Evolutionary conservation across 106 monocot species (phyloP), one percentile per base, ranked within the genome.

Genomic region (Dioscorea dumetorum): DNA sequence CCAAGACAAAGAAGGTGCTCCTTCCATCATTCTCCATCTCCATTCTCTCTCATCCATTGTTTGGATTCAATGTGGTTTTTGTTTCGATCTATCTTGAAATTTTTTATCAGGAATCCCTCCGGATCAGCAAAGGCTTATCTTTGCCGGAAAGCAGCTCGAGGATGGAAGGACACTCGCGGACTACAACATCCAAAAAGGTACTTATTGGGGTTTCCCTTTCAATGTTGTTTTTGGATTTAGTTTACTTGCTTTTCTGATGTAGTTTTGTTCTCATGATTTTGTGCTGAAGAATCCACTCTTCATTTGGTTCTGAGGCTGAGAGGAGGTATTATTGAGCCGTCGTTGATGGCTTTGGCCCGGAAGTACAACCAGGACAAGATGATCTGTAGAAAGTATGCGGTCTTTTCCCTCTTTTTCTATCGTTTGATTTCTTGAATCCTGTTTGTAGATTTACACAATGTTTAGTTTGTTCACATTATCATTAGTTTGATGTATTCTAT

Each of bases 281-380:
- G 5, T 33, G 33, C 19, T 32, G 28, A 28, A 84, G 84, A 88
- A 70, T 88, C 88, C 16, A 88, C 88, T 28, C 79, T 88, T 49
- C 88, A 88, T 57, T 68, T 88, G 24, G 88, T 88, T 60, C 71
- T 88, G 61, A 81, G 88, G 79, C 67, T 84, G 67, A 81, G 88
- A 60, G 88, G 88, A 64, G 88, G 88, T 9, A 88, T 84, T 70
- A 84, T 88, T 24, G 88, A 88, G 65, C 88, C 88, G 3, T 88
- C 88, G 4, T 81, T 88, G 16, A 81, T 84, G 84, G 88, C 88
- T 52, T 84, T 88, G 21, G 88, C 88, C 10, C 78, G 88, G 78
- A 88, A 88, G 70, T 88, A 81, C 73, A 88, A 88, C 70, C 88
- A 88, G 70, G 84, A 88, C 10, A 88, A 88, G 67, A 84, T 76